A percentile compares a stretch with the other conserved stretches of the same genome.
phyloP scores from a whole-genome alignment of 805 yeast genomes.

The Suhomyces xylopsoci region DNA sequence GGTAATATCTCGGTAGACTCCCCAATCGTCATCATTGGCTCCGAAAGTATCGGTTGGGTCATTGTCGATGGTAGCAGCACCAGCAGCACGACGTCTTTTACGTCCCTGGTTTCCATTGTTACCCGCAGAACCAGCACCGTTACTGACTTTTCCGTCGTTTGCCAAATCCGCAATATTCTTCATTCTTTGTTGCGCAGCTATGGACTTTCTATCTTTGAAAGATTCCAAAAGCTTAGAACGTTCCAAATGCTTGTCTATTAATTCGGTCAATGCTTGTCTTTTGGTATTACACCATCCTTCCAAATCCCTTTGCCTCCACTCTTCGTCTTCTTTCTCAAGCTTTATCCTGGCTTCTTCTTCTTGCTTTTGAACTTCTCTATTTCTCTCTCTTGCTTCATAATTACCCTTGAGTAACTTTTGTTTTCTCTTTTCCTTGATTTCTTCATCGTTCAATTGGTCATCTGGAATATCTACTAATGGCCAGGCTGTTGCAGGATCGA shows the following conservation, averaged over 20 bases:
- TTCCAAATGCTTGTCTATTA: conserved; percentile 65
- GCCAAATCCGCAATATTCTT: conserved; percentile 86
- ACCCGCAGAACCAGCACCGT: conserved; percentile 37
- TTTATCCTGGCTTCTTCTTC: conserved; percentile 60
- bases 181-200: conserved; percentile 91
- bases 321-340: conserved; percentile 60
- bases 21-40: conserved; percentile 95
- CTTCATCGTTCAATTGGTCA: conserved; percentile 73
- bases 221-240: conserved; percentile 70
- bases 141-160: conserved; percentile 48
- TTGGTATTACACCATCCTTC: conserved; percentile 77
- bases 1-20: conserved; percentile 79
- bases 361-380: conserved; percentile 71
- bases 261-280: conserved; percentile 53
- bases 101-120: conserved; percentile 45
- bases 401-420: conserved; percentile 83
- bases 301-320: conserved; percentile 74
- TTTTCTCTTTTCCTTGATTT: conserved; percentile 79
- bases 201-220: conserved; percentile 82
- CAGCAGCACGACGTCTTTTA: conserved; percentile 40
- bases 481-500: conserved; percentile 54
- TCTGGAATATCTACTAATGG: conserved; percentile 84
- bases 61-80: conserved; percentile 69
- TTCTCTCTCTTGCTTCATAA: conserved; percentile 81
- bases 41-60: conserved; percentile 95